Conservation (phyloP, 257 asterid species). For the Primulina huaijiensis region DNA sequence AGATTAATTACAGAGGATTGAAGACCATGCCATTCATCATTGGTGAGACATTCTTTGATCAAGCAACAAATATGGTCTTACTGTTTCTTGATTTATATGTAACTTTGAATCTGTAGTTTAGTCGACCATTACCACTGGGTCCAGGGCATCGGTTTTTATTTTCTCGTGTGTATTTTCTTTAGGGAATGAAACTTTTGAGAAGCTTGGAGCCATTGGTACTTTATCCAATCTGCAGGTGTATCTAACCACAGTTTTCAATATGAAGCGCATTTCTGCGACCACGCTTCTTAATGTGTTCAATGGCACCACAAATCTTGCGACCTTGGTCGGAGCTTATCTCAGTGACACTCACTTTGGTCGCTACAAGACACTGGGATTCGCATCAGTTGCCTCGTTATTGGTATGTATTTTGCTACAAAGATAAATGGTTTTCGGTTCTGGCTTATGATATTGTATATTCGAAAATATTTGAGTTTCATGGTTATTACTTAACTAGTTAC, state of each 20-base stretch:
- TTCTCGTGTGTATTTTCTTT: background rate
- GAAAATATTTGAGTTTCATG: too few relatives aligned
- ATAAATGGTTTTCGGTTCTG: too few relatives aligned
- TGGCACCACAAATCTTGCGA: conserved; percentile 69
- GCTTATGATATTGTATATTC: too few relatives aligned
- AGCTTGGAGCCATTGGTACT: conserved; percentile 79
- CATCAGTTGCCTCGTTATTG: conserved; percentile 50
- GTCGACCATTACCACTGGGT: too few relatives aligned
- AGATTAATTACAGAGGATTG: conserved; percentile 37
- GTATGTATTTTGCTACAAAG: conserved; percentile 24
- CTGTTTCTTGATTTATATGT: background rate
- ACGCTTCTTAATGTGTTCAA: conserved; percentile 52
- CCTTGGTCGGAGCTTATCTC: conserved; percentile 66
- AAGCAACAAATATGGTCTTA: too few relatives aligned
- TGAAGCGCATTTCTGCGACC: conserved; percentile 54
- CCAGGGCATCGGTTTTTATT: background rate
- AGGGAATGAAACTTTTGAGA: conserved; percentile 87
- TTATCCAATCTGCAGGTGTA: conserved; percentile 57
- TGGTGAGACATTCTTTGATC: conserved; percentile 20
- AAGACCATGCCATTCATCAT: conserved; percentile 43
- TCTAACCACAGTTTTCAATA: conserved; percentile 64
- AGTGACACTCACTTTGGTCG: conserved; percentile 72
- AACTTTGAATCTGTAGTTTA: background rate
- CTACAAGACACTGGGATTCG: conserved; percentile 57
- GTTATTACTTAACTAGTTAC: too few relatives aligned